Evolutionary conservation across 2,329 filamentous ascomycete genomes (phyloP).

Genomic region (Botrytis hyacinthi): DNA sequence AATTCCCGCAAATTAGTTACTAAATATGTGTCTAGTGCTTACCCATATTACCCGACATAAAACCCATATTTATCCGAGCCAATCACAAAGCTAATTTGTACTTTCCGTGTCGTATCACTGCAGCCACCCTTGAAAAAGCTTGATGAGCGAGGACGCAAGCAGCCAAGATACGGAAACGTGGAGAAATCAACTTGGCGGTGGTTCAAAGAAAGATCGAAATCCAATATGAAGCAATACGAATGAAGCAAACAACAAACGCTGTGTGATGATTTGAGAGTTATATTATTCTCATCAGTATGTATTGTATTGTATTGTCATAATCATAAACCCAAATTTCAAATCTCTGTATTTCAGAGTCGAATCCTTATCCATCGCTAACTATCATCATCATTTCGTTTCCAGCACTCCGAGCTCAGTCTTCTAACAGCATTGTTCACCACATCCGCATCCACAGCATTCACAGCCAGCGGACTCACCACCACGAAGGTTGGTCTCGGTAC

Average conservation of each 20-base stretch:
- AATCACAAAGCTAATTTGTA: neutral
- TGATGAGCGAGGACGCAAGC: neutral
- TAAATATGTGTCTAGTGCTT: neutral
- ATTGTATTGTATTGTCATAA: neutral
- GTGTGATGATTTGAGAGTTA: neutral
- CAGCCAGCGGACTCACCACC: slow-evolving; percentile 25
- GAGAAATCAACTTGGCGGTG: slow-evolving; percentile 8
- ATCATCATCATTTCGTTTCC: neutral
- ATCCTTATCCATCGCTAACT: neutral
- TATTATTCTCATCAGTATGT: slow-evolving; percentile 2
- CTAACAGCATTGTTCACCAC: slow-evolving; percentile 26
- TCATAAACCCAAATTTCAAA: neutral
- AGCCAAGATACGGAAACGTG: slow-evolving; percentile 8
- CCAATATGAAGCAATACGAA: neutral
- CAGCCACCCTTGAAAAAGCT: neutral
- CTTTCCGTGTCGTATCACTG: neutral
- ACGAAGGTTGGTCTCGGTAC: slow-evolving; percentile 23
- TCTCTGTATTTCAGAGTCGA: slow-evolving; percentile 9
- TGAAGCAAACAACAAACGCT: neutral
- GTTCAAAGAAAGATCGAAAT: neutral
- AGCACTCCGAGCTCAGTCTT: no score
- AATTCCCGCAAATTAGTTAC: neutral
- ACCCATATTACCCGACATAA: neutral
- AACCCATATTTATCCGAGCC: neutral
- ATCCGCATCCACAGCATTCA: slow-evolving; percentile 24